Conservation (phyloP, 2,329 filamentous ascomycete genomes). For the Diaporthe sp. region DNA sequence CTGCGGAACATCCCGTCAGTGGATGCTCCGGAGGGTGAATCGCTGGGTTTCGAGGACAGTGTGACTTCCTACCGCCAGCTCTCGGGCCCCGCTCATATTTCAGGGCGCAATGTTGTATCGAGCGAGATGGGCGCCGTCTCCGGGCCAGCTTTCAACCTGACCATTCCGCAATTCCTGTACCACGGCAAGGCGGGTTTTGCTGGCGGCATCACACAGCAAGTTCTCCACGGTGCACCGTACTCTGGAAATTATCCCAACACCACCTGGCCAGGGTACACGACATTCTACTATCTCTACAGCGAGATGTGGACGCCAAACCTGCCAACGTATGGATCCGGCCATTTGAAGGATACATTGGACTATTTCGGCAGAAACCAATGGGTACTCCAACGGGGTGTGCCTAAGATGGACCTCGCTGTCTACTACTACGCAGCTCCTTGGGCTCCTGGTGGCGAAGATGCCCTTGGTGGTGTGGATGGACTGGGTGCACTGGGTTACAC, state of each 20-base stretch:
- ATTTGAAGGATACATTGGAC: constrained; percentile 48
- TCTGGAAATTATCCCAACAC: constrained; percentile 57
- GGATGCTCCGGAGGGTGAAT: constrained; percentile 56
- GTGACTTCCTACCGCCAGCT: constrained; percentile 57
- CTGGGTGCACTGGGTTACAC: constrained; percentile 49
- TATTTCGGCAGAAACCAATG: constrained; percentile 54
- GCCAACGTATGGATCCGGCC: constrained; percentile 56
- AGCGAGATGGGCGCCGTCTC: constrained; percentile 51
- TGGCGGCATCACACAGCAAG: constrained; percentile 56
- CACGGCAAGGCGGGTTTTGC: constrained; percentile 54
- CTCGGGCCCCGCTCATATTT: constrained; percentile 53
- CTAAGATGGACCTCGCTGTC: constrained; percentile 56
- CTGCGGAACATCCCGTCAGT: constrained; percentile 51
- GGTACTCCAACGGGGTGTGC: constrained; percentile 53
- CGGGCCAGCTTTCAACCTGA: constrained; percentile 43
- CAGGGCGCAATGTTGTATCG: constrained; percentile 54
- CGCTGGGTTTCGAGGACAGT: constrained; percentile 50
- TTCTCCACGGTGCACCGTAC: constrained; percentile 59
- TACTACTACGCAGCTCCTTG: constrained; percentile 42
- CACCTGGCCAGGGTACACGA: constrained; percentile 61
- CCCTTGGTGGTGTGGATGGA: constrained; percentile 15
- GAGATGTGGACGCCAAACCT: constrained; percentile 55
- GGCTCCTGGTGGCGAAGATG: constrained; percentile 43
- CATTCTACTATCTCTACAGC: constrained; percentile 57
- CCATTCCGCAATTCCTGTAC: constrained; percentile 47